Evolutionary conservation across 768 basidiomycete species (phyloP), one percentile per base, ranked within the genome.

Genomic region (Dioszegia aurantiaca): DNA sequence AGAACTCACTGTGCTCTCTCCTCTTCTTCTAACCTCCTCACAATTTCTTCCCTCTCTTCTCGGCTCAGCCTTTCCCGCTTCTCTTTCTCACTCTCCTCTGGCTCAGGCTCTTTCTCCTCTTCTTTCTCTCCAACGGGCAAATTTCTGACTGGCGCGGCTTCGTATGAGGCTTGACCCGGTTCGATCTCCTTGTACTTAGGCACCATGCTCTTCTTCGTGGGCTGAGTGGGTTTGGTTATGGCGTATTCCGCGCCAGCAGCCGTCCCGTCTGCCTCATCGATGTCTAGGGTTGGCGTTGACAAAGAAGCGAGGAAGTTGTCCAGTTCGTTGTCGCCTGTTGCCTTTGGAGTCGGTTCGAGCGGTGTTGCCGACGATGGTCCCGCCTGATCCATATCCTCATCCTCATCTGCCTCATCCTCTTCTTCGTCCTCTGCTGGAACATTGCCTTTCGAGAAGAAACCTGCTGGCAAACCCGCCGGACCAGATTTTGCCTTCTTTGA

Each of bases 31-130:
- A 76, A 56, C 24, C 74, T 47, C 45, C 58, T 52, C 53, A 76
- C 67, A 27, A 76, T 73, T 63, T 73, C 74, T 53, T 76, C 74
- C 61, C 65, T 65, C 55, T 76, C 74, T 55, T 76, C 72, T 31
- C 67, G 49, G 8, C 60, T 65, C 39, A 68, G 12, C 26, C 72
- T 42, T 16, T 45, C 68, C 42, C 69, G 45, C 39, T 55, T 61
- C 44, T 72, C 72, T 41, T 59, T 64, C 24, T 72, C 69, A 9
- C 65, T 68, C 55, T 76, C 74, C 33, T 70, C 67, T 11, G 64
- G 64, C 45, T 65, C 65, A 31, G 16, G 56, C 47, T 64, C 62
- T 45, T 64, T 60, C 26, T 60, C 63, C 51, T 40, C 56, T 28
- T 45, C 46, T 43, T 61, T 60, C 36, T 69, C 73, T 1, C 63